Evolutionary conservation across 208 protist genomes (phyloP), one percentile per base, ranked within the genome.

Genomic region (Leptomonas seymouri): DNA sequence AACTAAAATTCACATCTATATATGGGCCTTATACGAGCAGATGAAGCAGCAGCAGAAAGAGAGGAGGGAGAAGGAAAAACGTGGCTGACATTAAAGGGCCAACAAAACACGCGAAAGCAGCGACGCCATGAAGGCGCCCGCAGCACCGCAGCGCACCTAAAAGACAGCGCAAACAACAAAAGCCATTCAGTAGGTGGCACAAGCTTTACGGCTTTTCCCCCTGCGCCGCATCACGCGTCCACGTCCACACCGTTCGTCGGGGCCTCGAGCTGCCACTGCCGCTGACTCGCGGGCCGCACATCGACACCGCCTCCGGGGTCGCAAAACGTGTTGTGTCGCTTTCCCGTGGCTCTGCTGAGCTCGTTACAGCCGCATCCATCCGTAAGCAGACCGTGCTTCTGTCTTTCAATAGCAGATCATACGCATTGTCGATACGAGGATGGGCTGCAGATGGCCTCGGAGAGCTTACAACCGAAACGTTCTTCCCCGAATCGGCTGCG

Each of bases 201-300:
- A 3, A 18, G 36, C 21, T n/a, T 2, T 16, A 21, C 6, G 3
- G 21, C 23, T 39, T 42, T 18, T 46, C 57, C 23, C 30, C 61
- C 36, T 21, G 3, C n/a, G 63, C 8, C 3, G n/a, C 15, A 39
- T 34, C 41, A 36, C 36, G 39, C 39, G 48, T 49, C 63, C 48
- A 59, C 21, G 50, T 59, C 63, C 63, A 68, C n/a, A 68, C 63
- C 11, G 63, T 68, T 2, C 63, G 63, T 27, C 63, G 63, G 2
- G 63, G 51, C 6, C 39, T 27, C 11, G 46, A 18, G 14, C 15
- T 34, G 27, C 20, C 60, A 55, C 46, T 30, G 18, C 44, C 30
- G 46, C 60, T 39, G 16, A 46, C 34, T 9, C 41, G 34, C 41
- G 41, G 39, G 2, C 56, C 56, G 18, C 16, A 49, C 3, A 28